phyloP scores from a whole-genome alignment of 768 basidiomycete species.

The Solioccasus polychromus region DNA sequence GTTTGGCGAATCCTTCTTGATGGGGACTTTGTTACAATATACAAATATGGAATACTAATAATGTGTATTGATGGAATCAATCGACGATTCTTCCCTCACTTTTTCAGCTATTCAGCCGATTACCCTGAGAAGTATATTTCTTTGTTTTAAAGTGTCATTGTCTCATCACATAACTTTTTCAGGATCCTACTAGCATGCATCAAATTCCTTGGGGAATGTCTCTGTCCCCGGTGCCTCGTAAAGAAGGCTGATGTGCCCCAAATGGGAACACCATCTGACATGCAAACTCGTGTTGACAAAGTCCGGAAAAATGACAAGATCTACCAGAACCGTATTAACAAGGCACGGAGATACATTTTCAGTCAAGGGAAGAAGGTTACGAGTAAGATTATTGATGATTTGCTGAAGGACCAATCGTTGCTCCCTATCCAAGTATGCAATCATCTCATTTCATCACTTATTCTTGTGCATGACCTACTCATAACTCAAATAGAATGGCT shows the following conservation, averaged over 20 bases:
- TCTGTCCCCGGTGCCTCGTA: background rate
- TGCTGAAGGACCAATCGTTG: background rate
- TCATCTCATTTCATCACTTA: too few relatives aligned
- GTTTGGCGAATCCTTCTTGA: background rate
- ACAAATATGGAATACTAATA: background rate
- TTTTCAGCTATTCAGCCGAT: background rate
- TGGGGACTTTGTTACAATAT: background rate
- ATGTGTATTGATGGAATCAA: background rate
- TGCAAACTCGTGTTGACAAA: background rate
- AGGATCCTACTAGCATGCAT: background rate
- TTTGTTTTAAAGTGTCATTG: background rate
- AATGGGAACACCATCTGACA: background rate
- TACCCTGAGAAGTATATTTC: slow-evolving; percentile 12
- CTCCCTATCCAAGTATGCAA: too few relatives aligned
- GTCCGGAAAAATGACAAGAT: background rate
- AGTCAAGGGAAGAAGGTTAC: background rate
- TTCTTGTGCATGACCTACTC: too few relatives aligned
- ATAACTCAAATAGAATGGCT: slow-evolving; percentile 33
- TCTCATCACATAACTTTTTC: fast-evolving
- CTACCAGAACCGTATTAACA: fast-evolving
- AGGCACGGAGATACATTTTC: background rate
- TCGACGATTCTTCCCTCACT: background rate
- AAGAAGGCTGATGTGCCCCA: background rate
- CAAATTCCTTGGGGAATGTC: slow-evolving; percentile 6
- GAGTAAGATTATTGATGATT: background rate